Base-by-base conservation (phyloP, 1,284 basidiomycete species). In the Hemileia vastatrix region DNA sequence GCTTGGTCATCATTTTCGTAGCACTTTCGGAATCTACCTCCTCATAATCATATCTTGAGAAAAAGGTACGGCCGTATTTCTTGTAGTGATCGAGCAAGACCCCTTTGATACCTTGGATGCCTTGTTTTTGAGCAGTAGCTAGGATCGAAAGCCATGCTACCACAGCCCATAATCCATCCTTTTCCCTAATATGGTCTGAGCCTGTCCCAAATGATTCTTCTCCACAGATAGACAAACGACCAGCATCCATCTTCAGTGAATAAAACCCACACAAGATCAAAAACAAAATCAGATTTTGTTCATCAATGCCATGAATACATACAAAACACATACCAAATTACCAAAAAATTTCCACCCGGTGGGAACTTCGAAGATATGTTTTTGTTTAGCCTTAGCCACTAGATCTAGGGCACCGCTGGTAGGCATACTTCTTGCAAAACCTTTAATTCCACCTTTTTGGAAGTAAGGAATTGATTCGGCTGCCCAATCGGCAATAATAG, bases 311-410 rank as follows among this genome's bases (percentile, higher is more conserved):
- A 5, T 3, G 11, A 27, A 24, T 6, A 24, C 5, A 50, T 3
- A 15, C 15, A n/a, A 5, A 18, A 15, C 23, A 31, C 53, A 40
- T 24, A 62, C 59, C 68, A 98, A 81, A 80, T 98, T 98, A 58
- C 94, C 95, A 75, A 98, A 98, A 84, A 98, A 98, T 79, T 98
- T 98, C 94, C 91, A 96, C 62, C 94, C 93, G 32, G 94, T 98
- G 3, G 94, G 94, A 15, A 97, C 93, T 77, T 97, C 94, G 74
- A 96, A 96, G 76, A 84, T 85, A 77, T 95, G 90, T 63, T 94
- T 78, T n/a, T 87, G 87, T 79, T 90, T 93, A 77, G 86, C 88
- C 81, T 93, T 84, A 15, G 94, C 95, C 19, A 98, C 94, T 27
- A 91, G 83, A 79, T 98, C 95, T 74, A 98, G 92, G 23, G 95